phyloP scores from a whole-genome alignment of 1,284 basidiomycete species.

The Apiotrichum veenhuisii region DNA sequence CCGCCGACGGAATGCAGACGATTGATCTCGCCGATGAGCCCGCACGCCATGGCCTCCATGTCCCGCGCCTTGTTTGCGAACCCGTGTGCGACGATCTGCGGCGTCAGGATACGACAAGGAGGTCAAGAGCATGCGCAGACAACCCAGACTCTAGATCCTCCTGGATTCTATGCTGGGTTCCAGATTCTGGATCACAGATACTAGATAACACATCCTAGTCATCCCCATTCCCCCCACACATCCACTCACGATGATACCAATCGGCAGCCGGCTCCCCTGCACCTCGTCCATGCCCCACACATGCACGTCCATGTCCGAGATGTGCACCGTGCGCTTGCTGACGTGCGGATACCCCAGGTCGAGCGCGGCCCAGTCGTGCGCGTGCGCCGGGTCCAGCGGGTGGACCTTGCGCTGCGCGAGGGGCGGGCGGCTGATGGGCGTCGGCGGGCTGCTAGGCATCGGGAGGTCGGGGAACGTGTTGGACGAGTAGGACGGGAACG shows the following conservation, averaged over 20 bases:
- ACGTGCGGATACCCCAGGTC: neutral
- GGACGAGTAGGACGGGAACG: too few relatives aligned
- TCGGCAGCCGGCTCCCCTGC: neutral
- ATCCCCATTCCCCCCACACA: too few relatives aligned
- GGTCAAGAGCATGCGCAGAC: neutral
- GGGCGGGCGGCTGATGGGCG: neutral
- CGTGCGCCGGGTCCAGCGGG: conserved; percentile 1
- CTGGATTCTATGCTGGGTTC: too few relatives aligned
- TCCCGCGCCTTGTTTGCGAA: conserved; percentile 21
- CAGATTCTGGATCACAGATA: too few relatives aligned
- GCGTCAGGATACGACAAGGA: neutral
- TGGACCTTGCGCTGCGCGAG: neutral
- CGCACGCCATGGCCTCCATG: conserved; percentile 37
- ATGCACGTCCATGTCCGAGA: conserved; percentile 2
- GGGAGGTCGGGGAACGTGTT: too few relatives aligned
- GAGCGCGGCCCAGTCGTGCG: conserved; percentile 2
- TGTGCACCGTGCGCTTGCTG: neutral
- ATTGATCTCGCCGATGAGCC: conserved; percentile 33
- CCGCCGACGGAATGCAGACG: conserved; percentile 5
- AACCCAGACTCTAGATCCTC: too few relatives aligned
- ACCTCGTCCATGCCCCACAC: conserved; percentile 3
- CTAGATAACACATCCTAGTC: too few relatives aligned
- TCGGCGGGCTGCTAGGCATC: neutral
- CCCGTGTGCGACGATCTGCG: conserved; percentile 18
- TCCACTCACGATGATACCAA: neutral